Evolutionary conservation across 2,329 filamentous ascomycete species (phyloP).

Genomic region (Cytospora leucostoma): DNA sequence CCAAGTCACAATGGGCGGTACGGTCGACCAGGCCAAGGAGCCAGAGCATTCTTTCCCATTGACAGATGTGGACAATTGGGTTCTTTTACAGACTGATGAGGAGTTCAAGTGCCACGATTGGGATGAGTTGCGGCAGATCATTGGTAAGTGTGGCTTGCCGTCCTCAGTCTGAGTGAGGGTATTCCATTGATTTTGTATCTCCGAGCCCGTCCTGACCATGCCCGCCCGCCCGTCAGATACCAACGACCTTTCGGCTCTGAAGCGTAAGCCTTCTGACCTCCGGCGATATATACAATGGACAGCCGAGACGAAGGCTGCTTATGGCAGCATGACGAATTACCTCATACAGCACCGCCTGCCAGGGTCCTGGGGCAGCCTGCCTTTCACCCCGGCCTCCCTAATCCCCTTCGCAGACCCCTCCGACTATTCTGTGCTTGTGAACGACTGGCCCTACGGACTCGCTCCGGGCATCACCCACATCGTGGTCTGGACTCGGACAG

Average conservation of each 20-base stretch:
- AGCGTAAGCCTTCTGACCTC: constrained; percentile 78
- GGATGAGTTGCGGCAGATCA: constrained; percentile 69
- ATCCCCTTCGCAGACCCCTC: constrained; percentile 55
- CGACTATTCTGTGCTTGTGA: constrained; percentile 72
- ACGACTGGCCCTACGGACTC: constrained; percentile 94
- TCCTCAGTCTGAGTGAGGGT: neutral
- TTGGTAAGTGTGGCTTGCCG: constrained; percentile 49
- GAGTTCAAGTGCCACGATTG: constrained; percentile 72
- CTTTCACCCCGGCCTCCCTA: constrained; percentile 53
- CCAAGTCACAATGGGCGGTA: constrained; percentile 30
- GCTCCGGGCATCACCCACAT: constrained; percentile 70
- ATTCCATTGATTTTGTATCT: neutral
- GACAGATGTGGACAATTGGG: constrained; percentile 59
- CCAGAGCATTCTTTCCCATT: constrained; percentile 58
- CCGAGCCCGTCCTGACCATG: constrained; percentile 6
- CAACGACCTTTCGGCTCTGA: constrained; percentile 72
- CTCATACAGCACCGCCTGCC: constrained; percentile 72
- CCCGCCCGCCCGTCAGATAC: constrained; percentile 38
- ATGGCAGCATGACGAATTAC: constrained; percentile 80
- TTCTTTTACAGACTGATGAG: constrained; percentile 66
- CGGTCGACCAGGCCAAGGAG: constrained; percentile 47
- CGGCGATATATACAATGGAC: constrained; percentile 79
- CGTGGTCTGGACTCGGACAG: constrained; percentile 88
- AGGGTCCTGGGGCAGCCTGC: constrained; percentile 62
- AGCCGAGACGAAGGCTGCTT: constrained; percentile 65